Evolutionary conservation across 768 basidiomycete species (phyloP).

Genomic region (Symmetrospora coprosmae): DNA sequence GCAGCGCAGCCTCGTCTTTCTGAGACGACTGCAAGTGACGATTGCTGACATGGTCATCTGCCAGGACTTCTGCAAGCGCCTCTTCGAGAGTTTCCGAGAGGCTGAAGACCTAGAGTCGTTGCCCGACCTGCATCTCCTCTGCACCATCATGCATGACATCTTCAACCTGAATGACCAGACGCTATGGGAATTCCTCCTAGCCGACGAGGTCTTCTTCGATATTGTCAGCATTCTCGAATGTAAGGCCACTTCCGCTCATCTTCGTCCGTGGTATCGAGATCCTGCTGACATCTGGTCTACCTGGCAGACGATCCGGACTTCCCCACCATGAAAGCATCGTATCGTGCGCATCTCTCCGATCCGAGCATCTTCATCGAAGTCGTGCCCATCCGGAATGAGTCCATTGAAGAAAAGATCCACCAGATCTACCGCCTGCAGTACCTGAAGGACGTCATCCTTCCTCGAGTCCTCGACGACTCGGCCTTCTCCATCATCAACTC

Average conservation of each 20-base stretch:
- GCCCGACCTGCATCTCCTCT: slow-evolving; percentile 76
- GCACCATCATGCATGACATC: slow-evolving; percentile 85
- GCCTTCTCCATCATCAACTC: slow-evolving; percentile 95
- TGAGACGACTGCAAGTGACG: too few species aligned
- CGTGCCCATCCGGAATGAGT: slow-evolving; percentile 59
- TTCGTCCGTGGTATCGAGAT: neutral
- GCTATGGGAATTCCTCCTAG: slow-evolving; percentile 85
- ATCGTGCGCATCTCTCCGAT: slow-evolving; percentile 77
- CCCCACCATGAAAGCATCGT: slow-evolving; percentile 88
- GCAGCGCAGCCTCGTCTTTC: too few species aligned
- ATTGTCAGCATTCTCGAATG: slow-evolving; percentile 96
- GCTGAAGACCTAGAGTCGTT: slow-evolving; percentile 89
- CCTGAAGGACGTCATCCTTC: slow-evolving; percentile 94
- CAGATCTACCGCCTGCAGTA: slow-evolving; percentile 94
- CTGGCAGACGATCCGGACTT: slow-evolving; percentile 85
- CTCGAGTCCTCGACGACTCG: slow-evolving; percentile 82
- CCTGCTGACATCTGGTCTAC: slow-evolving; percentile 22
- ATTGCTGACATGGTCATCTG: slow-evolving; percentile 21
- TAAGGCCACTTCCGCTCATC: slow-evolving; percentile 40
- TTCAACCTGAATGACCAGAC: slow-evolving; percentile 89
- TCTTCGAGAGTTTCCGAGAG: slow-evolving; percentile 68
- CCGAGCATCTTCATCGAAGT: slow-evolving; percentile 79
- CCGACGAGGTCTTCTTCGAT: slow-evolving; percentile 80
- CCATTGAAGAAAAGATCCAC: slow-evolving; percentile 75
- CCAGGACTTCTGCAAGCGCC: slow-evolving; percentile 71